Evolutionary conservation across 148 eudicot species (phyloP).

Genomic region (Mesembryanthemum crystallinum): DNA sequence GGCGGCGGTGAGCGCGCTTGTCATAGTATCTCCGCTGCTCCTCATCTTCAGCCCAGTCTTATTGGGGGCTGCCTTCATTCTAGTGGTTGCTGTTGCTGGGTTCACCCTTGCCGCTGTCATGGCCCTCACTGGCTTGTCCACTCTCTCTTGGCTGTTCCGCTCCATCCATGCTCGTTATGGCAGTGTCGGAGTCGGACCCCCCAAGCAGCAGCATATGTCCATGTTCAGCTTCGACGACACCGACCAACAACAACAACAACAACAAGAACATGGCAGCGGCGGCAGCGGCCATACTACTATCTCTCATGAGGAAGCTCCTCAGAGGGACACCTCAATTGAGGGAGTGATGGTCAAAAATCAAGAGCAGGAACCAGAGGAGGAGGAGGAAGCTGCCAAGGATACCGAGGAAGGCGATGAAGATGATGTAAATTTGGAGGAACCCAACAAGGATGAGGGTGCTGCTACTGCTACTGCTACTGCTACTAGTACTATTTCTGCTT

Average conservation of each 20-base stretch:
- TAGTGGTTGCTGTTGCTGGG: conserved; percentile 3
- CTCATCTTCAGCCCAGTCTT: conserved; percentile 8
- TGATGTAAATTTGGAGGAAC: background rate
- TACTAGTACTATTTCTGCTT: background rate
- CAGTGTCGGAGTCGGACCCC: background rate
- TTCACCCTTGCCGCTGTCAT: conserved; percentile 2
- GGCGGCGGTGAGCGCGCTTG: background rate
- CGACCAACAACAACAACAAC: too few relatives aligned
- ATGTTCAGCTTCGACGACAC: too few relatives aligned
- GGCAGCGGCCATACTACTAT: too few relatives aligned
- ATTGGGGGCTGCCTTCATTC: background rate
- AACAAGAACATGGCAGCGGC: too few relatives aligned
- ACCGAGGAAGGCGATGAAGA: background rate
- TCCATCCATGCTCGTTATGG: background rate
- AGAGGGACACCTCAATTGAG: too few relatives aligned
- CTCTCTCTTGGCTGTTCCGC: conserved; percentile 1
- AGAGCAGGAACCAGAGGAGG: too few relatives aligned
- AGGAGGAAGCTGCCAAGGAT: background rate
- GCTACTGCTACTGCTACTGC: background rate
- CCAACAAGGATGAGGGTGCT: background rate
- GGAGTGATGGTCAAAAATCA: too few relatives aligned
- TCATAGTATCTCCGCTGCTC: background rate
- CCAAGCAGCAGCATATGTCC: too few relatives aligned
- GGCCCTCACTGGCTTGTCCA: conserved; percentile 9
- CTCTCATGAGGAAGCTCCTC: too few relatives aligned